Evolutionary conservation across 441 rosid species (phyloP).

Genomic region (Erodium texanum): DNA sequence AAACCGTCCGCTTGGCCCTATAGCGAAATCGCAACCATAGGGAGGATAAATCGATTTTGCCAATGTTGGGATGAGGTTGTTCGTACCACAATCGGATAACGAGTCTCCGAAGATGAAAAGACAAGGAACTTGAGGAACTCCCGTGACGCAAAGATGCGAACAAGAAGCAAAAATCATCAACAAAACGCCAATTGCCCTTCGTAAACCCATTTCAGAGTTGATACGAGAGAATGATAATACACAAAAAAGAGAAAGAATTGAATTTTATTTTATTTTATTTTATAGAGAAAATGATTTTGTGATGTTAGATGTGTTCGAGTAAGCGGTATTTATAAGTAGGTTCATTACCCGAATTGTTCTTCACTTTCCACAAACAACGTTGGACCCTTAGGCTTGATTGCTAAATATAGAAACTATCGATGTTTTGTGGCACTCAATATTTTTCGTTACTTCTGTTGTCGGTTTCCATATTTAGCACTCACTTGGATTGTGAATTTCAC

Average conservation of each 20-base stretch:
- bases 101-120: slow-evolving; percentile 24
- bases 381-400: no score
- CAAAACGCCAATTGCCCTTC: background rate
- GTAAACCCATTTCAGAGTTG: background rate
- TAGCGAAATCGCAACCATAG: slow-evolving; percentile 15
- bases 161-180: background rate
- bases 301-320: no score
- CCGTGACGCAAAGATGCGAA: background rate
- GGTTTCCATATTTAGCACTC: background rate
- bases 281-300: background rate
- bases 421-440: no score
- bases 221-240: background rate
- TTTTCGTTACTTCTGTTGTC: background rate
- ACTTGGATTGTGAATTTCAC: background rate
- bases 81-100: slow-evolving; percentile 16
- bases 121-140: slow-evolving; percentile 18
- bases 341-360: background rate
- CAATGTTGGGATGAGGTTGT: slow-evolving; percentile 8
- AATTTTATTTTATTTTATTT: no score
- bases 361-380: background rate
- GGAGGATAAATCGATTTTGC: background rate
- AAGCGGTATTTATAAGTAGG: background rate
- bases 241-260: no score
- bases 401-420: no score
- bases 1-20: slow-evolving; percentile 18